phyloP scores from a whole-genome alignment of 345 rosid genomes.

The Dipteronia dyeriana region DNA sequence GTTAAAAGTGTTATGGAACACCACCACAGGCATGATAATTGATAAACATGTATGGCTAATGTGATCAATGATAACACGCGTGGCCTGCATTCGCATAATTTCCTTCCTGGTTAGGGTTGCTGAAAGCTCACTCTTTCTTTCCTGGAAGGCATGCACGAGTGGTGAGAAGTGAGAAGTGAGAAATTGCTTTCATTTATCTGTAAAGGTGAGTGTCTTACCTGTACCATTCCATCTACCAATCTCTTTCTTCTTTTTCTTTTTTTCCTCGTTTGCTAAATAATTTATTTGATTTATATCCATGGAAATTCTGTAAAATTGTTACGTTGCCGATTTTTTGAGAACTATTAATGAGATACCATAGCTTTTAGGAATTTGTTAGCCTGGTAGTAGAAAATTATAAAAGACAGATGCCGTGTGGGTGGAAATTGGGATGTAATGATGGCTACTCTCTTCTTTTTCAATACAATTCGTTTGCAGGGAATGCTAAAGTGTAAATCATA shows the following conservation, averaged over 20 bases:
- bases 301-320: constrained; percentile 19
- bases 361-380: constrained; percentile 1
- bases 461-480: background rate
- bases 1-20: background rate
- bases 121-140: constrained; percentile 25
- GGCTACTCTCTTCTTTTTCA: background rate
- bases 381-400: background rate
- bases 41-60: constrained; percentile 6
- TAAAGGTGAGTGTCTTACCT: constrained; percentile 16
- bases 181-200: constrained; percentile 27
- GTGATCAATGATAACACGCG: constrained; percentile 7
- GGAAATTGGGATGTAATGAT: background rate
- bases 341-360: background rate
- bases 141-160: background rate
- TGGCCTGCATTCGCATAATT: constrained; percentile 12
- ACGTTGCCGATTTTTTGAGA: background rate
- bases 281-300: constrained; percentile 11
- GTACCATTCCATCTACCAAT: constrained; percentile 7
- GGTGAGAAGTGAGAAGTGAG: constrained; percentile 12
- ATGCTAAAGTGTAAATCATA: background rate
- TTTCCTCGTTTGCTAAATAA: background rate
- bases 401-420: background rate
- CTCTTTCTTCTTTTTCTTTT: background rate
- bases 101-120: constrained; percentile 20
- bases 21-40: background rate